Base-by-base conservation (phyloP, 768 basidiomycete genomes). In the Leccinum incarnatum region DNA sequence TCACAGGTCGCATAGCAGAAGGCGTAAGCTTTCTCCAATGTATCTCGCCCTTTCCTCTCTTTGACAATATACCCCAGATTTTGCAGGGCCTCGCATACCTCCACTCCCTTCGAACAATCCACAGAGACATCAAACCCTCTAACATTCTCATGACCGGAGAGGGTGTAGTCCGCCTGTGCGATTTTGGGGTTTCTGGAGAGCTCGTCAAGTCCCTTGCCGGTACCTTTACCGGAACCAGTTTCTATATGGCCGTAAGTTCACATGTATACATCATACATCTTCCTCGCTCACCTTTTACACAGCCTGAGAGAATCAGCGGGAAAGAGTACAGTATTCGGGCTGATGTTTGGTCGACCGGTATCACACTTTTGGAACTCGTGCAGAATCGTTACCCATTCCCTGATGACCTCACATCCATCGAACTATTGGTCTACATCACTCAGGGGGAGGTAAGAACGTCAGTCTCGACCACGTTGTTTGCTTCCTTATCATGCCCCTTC, bases 181-280 rank as follows among this genome's bases (percentile, higher is more conserved):
- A 99, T 75, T 99, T 99, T 69, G 97, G 97, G 32, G 97, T 98
- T 19, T 98, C 96, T 27, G 97, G 96, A 45, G 93, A 97, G 74
- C 82, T 99, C 23, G 87, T 98, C 66, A 86, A 90, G 68, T 93
- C 91, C 53, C 74, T 91, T 62, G 97, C 97, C 15, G 92, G 91
- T 55, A 98, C 97, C 1, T 98, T 98, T 70, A 98, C 96, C 1
- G 97, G 97, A 7, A 98, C 96, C 47, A 94, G 94, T 70, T 90
- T 92, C 64, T 99, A 98, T 76, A 98, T 98, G 96, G 95, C 97
- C 64, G 96, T 98, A 68, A 74, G 95, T 85, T 29, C 11, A 19
- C 21, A 23, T 52, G 46, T 12, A 3, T 46, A 10, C 5, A 32
- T 45, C 17, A 32, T 19, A n/a, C 37, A 7, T 8, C 6, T 8